Percentiles rank a stretch among this genome's conserved stretches.
These are phyloP conservation scores for Gelatoporia subvermispora DNA, from an alignment of 768 basidiomycete genomes.

Conservation along the genomic window DNA sequence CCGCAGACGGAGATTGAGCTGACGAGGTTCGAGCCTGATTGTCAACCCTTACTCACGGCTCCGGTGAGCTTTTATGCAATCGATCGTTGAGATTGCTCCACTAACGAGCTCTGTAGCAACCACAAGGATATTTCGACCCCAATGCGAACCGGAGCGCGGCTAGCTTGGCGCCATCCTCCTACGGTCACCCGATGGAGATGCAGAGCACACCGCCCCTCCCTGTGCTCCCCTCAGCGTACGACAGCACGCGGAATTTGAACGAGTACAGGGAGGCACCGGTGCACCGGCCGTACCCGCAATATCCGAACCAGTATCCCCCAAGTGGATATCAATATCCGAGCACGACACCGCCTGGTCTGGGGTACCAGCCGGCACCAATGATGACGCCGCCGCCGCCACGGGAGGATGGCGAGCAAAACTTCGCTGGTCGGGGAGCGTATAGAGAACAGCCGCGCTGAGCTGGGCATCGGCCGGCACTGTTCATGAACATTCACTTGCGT, in stretches of 20 bases:
- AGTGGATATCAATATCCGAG: constrained; percentile 1
- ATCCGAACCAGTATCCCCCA: constrained; percentile 4
- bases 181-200: constrained; percentile 17
- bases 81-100: neutral
- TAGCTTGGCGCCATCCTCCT: constrained; percentile 4
- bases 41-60: constrained; percentile 52
- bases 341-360: neutral
- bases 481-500: too few species aligned
- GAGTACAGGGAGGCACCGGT: constrained; percentile 55
- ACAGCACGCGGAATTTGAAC: constrained; percentile 26
- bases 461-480: too few species aligned
- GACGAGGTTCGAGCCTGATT: constrained; percentile 47
- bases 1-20: constrained; percentile 49
- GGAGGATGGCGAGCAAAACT: constrained; percentile 14
- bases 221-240: constrained; percentile 38
- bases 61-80: constrained; percentile 1
- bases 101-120: constrained; percentile 3
- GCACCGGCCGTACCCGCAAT: constrained; percentile 46
- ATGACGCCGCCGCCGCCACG: constrained; percentile 12
- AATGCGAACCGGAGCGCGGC: constrained; percentile 11
- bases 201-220: constrained; percentile 38
- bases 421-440: constrained; percentile 28
- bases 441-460: constrained; percentile 10
- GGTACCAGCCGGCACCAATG: too few species aligned
- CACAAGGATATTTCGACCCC: constrained; percentile 18